These are phyloP conservation scores for Globisporangium cederbergense DNA, from an alignment of 352 stramenopile genomes.

Conservation along the genomic window DNA sequence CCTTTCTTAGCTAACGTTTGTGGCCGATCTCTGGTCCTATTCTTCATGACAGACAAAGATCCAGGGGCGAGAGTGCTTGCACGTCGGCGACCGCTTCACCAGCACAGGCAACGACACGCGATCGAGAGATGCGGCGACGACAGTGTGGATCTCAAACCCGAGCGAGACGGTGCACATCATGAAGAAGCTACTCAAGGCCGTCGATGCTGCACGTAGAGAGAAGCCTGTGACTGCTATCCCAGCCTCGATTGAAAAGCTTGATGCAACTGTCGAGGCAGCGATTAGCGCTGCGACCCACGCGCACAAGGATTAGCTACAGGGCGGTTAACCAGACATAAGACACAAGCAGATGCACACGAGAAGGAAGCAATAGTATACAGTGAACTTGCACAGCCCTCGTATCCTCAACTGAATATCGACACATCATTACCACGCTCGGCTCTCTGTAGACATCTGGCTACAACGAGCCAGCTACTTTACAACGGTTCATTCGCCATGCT, in stretches of 20 bases:
- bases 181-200: constrained; percentile 84
- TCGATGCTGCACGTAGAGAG: constrained; percentile 40
- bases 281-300: constrained; percentile 55
- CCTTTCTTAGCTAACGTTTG: neutral
- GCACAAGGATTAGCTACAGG: constrained; percentile 7
- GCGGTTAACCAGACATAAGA: neutral
- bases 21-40: neutral
- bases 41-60: constrained; percentile 39
- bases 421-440: neutral
- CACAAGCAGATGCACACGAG: constrained; percentile 1
- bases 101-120: constrained; percentile 90
- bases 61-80: constrained; percentile 87
- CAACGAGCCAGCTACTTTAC: neutral
- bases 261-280: constrained; percentile 57
- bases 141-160: constrained; percentile 94
- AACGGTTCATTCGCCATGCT: neutral
- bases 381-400: neutral
- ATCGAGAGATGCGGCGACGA: constrained; percentile 88
- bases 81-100: constrained; percentile 94
- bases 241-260: constrained; percentile 26
- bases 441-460: neutral
- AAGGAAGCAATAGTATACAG: constrained; percentile 5
- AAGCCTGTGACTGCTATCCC: constrained; percentile 9
- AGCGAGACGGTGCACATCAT: constrained; percentile 95
- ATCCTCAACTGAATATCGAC: neutral